phyloP scores from a whole-genome alignment of 768 basidiomycete genomes.

The Lactarius sp. region DNA sequence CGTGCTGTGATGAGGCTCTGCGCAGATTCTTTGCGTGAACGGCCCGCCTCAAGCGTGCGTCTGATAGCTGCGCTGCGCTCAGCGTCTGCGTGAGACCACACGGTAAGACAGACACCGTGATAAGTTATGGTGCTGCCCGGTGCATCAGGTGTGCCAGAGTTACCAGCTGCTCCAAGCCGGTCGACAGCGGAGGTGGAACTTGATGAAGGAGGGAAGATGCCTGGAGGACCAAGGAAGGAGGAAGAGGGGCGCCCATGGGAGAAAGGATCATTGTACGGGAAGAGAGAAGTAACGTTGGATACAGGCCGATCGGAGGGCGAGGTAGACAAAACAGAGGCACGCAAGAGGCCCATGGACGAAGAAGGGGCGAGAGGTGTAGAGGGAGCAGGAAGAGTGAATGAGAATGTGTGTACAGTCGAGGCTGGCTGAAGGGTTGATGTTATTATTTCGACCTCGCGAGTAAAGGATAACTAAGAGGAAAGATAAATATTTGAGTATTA shows the following conservation, averaged over 20 bases:
- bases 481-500: neutral
- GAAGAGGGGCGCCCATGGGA: slow-evolving; percentile 64
- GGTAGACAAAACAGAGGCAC: slow-evolving; percentile 66
- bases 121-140: slow-evolving; percentile 58
- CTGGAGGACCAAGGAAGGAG: slow-evolving; percentile 75
- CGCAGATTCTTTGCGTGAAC: slow-evolving; percentile 73
- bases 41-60: slow-evolving; percentile 71
- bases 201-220: slow-evolving; percentile 44
- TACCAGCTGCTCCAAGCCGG: slow-evolving; percentile 19
- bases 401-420: slow-evolving; percentile 88
- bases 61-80: slow-evolving; percentile 82
- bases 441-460: slow-evolving; percentile 89
- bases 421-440: slow-evolving; percentile 93
- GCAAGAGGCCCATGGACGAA: slow-evolving; percentile 64
- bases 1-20: slow-evolving; percentile 67
- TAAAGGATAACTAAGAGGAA: slow-evolving; percentile 68
- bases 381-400: slow-evolving; percentile 77
- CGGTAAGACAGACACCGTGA: slow-evolving; percentile 88
- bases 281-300: slow-evolving; percentile 66
- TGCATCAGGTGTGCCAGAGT: slow-evolving; percentile 12
- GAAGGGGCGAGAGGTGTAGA: slow-evolving; percentile 72
- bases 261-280: slow-evolving; percentile 78
- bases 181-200: slow-evolving; percentile 21
- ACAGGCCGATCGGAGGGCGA: slow-evolving; percentile 39
- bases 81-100: slow-evolving; percentile 93